Evolutionary conservation across 768 basidiomycete species (phyloP).

Genomic region (Tricholoma sp.): DNA sequence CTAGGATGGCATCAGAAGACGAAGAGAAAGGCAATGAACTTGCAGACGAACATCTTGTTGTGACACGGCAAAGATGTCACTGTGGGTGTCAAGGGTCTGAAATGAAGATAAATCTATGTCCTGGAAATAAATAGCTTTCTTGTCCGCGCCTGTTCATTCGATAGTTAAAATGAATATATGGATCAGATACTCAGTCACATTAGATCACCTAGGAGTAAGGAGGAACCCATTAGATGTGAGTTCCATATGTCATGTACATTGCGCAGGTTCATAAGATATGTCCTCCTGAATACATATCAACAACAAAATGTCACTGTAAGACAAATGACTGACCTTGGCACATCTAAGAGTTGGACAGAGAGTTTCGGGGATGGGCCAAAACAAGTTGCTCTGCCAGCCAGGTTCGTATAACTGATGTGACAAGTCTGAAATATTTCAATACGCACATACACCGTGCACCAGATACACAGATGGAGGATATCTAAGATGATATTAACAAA

Average conservation of each 20-base stretch:
- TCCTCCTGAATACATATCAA: slow-evolving; percentile 24
- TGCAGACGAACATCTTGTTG: slow-evolving; percentile 40
- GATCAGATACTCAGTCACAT: not conserved
- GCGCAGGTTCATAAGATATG: slow-evolving; percentile 31
- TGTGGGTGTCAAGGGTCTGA: slow-evolving; percentile 43
- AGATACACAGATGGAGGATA: slow-evolving; percentile 48
- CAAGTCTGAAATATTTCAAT: slow-evolving; percentile 2
- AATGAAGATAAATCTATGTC: slow-evolving; percentile 41
- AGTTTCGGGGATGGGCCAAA: slow-evolving; percentile 50
- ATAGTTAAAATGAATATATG: slow-evolving; percentile 2
- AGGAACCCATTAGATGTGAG: slow-evolving; percentile 42
- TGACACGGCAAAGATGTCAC: slow-evolving; percentile 60
- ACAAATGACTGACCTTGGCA: slow-evolving; percentile 34
- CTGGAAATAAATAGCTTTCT: slow-evolving; percentile 44
- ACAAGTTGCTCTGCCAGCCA: slow-evolving; percentile 45
- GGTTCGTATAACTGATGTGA: slow-evolving; percentile 2
- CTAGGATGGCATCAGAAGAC: slow-evolving; percentile 24
- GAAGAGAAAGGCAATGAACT: not conserved
- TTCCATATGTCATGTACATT: slow-evolving; percentile 52
- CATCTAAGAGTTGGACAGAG: slow-evolving; percentile 39
- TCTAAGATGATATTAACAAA: slow-evolving; percentile 22
- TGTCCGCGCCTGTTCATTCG: slow-evolving; percentile 41
- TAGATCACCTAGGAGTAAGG: slow-evolving; percentile 48
- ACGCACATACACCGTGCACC: slow-evolving; percentile 47
- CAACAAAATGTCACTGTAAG: not conserved